Percentiles rank a stretch among this genome's conserved stretches.
Conservation (phyloP, 257 asterid species). For the Forsythia suspensa region DNA sequence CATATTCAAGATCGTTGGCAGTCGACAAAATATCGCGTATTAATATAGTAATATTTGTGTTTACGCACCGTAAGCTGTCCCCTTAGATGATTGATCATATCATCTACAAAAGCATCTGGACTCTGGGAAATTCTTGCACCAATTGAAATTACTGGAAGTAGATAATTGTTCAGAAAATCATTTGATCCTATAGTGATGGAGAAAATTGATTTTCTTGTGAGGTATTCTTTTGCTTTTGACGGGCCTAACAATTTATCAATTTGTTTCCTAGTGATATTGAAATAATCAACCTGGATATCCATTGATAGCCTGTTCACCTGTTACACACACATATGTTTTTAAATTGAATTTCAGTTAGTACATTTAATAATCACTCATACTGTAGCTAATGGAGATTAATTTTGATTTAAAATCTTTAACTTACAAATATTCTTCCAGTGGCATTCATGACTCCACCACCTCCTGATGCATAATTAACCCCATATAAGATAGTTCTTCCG, state of each 20-base stretch:
- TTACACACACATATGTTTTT: background rate
- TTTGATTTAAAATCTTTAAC: too few species aligned
- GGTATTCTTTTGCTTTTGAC: conserved; percentile 66
- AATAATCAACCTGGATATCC: conserved; percentile 91
- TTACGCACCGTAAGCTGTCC: conserved; percentile 71
- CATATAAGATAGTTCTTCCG: conserved; percentile 60
- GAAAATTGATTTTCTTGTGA: conserved; percentile 62
- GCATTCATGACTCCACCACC: conserved; percentile 96
- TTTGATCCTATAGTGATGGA: conserved; percentile 84
- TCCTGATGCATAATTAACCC: conserved; percentile 94
- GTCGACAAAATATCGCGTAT: background rate
- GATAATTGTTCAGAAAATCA: conserved; percentile 88
- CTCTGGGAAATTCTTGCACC: conserved; percentile 68
- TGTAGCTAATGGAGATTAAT: too few species aligned
- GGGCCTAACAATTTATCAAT: conserved; percentile 60
- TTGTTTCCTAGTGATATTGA: conserved; percentile 77
- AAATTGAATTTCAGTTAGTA: background rate
- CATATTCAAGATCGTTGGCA: background rate
- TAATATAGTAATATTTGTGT: background rate
- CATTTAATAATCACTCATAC: background rate
- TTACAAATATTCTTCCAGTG: conserved; percentile 81
- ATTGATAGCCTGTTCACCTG: conserved; percentile 92
- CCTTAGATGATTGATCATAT: conserved; percentile 60
- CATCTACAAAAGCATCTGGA: conserved; percentile 74
- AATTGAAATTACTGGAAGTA: conserved; percentile 69